Base-by-base conservation (phyloP, 1,139 yeast genomes). In the Saccharomyces hybrid region DNA sequence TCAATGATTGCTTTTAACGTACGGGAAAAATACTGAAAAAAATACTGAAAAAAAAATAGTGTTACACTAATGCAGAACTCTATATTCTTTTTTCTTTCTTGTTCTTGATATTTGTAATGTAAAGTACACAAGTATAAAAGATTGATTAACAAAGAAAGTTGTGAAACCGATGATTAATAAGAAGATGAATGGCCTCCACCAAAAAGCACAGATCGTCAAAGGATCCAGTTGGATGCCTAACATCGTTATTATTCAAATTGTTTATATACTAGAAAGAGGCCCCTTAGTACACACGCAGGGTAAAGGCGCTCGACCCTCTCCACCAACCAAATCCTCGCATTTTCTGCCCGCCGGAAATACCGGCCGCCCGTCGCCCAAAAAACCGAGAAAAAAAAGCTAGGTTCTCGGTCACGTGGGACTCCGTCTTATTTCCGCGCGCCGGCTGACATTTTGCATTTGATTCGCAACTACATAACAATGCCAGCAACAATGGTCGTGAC, bases 241-340 rank as follows among this genome's bases (percentile, higher is more conserved):
- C 44, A n/a, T 38, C 44, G 25, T 38, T 38, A 38, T 38, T 38
- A 38, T 38, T 38, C 44, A 38, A 38, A 38, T 38, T 38, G 25
- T 20, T 38, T 38, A 38, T 38, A 38, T 38, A 38, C 44, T 38
- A 38, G 44, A 38, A 38, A 38, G 44, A 38, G 25, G n/a, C 44
- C 44, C 44, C 44, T 20, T 38, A 38, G 44, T 38, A 38, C 11
- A 1, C 11, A 38, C 44, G 44, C 44, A 38, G 44, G 44, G 44
- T 38, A 38, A 38, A 38, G 44, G 25, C 44, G 44, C 44, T 38
- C 44, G 44, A 38, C 25, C 25, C 44, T 38, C 44, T 38, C 44
- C 44, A 38, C 44, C 44, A 38, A 38, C 44, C 44, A 38, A 38
- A 38, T 38, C 44, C 26, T 38, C 44, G 44, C 44, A 38, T 38